Base-by-base conservation (phyloP, 768 basidiomycete genomes). In the Heimioporus sp. region DNA sequence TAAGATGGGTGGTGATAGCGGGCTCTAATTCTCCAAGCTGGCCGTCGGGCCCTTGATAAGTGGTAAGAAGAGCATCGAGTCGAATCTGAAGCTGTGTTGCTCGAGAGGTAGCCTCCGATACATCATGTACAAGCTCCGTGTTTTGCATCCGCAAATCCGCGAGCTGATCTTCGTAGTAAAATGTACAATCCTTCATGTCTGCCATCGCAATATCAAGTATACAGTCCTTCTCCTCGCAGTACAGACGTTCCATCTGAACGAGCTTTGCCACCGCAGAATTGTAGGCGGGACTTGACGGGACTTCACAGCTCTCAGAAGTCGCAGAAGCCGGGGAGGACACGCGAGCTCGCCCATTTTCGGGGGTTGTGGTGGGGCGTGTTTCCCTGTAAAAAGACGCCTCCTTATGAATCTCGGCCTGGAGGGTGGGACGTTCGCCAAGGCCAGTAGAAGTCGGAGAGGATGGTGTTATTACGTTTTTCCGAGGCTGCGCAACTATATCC, bases 221-320 rank as follows among this genome's bases (percentile, higher is more conserved):
- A 13, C 41, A 41, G 17, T 56, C 43, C 13, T 11, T 52, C 24
- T 57, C 46, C 8, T 56, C 43, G 17, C 31, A 43, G 36, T 49
- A 38, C 6, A 32, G 19, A 17, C 31, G 19, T 19, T 57, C 28
- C 2, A 57, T 46, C 37, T 28, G 16, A 13, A 17, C 1, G 0
- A 56, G 28, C 9, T 46, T 16, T 11, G 56, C 37, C 12, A 16
- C 13, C n/a, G 12, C 10, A 21, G 42, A 19, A 43, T 12, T 13
- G 37, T 19, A 19, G 10, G 9, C 34, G 13, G 12, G 8, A 24
- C 30, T 43, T 17, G 44, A 20, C 16, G 31, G 24, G 6, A 15
- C 19, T 17, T 9, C 13, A 13, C 20, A 28, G 17, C 32, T 15
- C 11, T 46, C 52, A 12, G 36, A 6, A 9, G 42, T 5, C 21